Conservation (phyloP, 106 monocot species). For the Apostasia ramifera region DNA sequence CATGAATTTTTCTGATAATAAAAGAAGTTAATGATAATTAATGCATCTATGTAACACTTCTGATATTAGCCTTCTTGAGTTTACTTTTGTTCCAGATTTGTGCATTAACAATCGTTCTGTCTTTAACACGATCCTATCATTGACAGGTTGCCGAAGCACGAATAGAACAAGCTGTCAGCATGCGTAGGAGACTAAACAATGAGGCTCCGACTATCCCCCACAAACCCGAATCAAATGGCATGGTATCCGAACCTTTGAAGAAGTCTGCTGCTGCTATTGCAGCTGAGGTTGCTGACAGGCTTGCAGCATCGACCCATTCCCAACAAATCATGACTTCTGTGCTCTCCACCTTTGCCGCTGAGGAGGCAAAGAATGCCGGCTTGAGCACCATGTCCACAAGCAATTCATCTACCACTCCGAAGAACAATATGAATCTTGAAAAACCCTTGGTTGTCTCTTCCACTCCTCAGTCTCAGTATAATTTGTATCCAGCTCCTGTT, state of each 20-base stretch:
- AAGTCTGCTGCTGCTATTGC: constrained; percentile 68
- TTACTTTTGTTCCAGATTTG: background rate
- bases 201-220: constrained; percentile 15
- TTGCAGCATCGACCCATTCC: constrained; percentile 84
- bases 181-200: constrained; percentile 70
- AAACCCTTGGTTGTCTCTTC: constrained; percentile 16
- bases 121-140: background rate
- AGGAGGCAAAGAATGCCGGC: constrained; percentile 59
- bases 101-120: background rate
- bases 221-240: constrained; percentile 24
- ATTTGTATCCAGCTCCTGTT: constrained; percentile 29
- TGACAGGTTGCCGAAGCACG: constrained; percentile 74
- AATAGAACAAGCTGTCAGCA: constrained; percentile 64
- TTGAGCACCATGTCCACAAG: background rate
- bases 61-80: too few species aligned
- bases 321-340: constrained; percentile 96
- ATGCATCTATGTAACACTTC: too few species aligned
- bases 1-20: too few species aligned
- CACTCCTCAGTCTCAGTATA: constrained; percentile 47
- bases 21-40: too few species aligned
- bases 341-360: constrained; percentile 80
- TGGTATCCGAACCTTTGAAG: constrained; percentile 19
- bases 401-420: constrained; percentile 1
- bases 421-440: constrained; percentile 22
- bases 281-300: constrained; percentile 78